Evolutionary conservation across 129 eudicot genomes (phyloP), one percentile per base, ranked within the genome.

Genomic region (Centrapalus pauciflorus): DNA sequence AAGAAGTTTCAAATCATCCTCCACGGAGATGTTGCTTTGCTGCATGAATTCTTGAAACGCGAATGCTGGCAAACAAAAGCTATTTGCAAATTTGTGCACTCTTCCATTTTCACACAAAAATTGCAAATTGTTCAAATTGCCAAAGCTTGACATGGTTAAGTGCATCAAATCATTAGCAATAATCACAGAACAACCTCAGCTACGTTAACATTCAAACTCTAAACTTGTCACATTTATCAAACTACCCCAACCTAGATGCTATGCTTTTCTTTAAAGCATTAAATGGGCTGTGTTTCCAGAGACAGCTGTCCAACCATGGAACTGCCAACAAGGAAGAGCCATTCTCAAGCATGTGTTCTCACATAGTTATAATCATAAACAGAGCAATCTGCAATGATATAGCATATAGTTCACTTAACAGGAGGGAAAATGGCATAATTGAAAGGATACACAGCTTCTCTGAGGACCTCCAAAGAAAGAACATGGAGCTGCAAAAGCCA

Each of bases 401-500:
- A 51, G 33, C 60, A 64, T 55, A 13, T 55, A 73, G 34, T 74
- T 64, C 54, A 32, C 30, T 55, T 37, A 57, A 57, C 37, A 34
- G 34, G 37, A 17, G 30, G 14, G 52, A 12, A 43, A 26, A 13
- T 27, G 16, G 50, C 26, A 25, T 33, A 25, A 60, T 56, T 51
- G 32, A 37, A 83, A 94, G 99, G 99, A 94, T 94, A 94, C 99
- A 89, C 88, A 45, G 95, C 90, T 71, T 86, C 95, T 68, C 93
- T 84, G 43, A 94, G 93, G 73, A 89, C 97, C 88, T 89, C 90
- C 88, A 94, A 72, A 48, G 99, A 86, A 66, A 94, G 95, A 80
- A 84, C 86, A 72, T 94, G 99, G 60, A 94, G 95, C 83, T 82
- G 81, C 67, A 84, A 80, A 33, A 86, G 69, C 66, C 79, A 69